phyloP scores from a whole-genome alignment of 129 eudicot species.

The Gnaphalium uliginosum region DNA sequence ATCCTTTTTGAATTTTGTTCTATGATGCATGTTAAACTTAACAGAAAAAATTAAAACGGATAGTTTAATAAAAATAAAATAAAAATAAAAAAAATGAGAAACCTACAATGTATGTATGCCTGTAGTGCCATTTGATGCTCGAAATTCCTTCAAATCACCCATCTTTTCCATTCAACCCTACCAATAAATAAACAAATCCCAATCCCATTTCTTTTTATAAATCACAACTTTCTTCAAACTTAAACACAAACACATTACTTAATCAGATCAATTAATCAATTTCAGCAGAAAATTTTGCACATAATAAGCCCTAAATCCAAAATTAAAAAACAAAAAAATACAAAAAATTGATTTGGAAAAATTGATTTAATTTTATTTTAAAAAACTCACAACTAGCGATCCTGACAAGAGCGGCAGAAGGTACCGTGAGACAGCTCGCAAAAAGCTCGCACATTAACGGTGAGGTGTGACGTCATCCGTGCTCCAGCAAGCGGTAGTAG shows the following conservation, averaged over 20 bases:
- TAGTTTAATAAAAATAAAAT: background rate
- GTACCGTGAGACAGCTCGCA: slow-evolving; percentile 95
- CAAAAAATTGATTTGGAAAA: background rate
- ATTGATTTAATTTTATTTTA: background rate
- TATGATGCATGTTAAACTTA: background rate
- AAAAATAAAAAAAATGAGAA: slow-evolving; percentile 13
- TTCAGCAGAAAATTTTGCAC: background rate
- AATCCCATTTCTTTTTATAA: slow-evolving; percentile 46
- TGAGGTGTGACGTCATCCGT: slow-evolving; percentile 59
- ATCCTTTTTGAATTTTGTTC: background rate
- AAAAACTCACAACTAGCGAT: slow-evolving; percentile 98
- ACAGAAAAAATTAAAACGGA: no score
- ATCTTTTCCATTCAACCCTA: slow-evolving; percentile 90
- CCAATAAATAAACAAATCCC: slow-evolving; percentile 51
- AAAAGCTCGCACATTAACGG: slow-evolving; percentile 61
- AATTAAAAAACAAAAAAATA: background rate
- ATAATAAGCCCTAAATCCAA: background rate
- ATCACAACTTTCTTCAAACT: background rate
- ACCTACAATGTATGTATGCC: slow-evolving; percentile 61
- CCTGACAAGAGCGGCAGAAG: slow-evolving; percentile 99
- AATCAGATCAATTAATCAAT: background rate
- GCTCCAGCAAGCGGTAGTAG: slow-evolving; percentile 66
- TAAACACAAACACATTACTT: background rate
- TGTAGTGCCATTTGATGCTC: slow-evolving; percentile 50
- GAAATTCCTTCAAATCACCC: slow-evolving; percentile 71